A percentile compares a stretch with the other conserved stretches of the same genome.
phyloP scores from a whole-genome alignment of 2,329 filamentous ascomycete species.

The Uncinocarpus reesii region DNA sequence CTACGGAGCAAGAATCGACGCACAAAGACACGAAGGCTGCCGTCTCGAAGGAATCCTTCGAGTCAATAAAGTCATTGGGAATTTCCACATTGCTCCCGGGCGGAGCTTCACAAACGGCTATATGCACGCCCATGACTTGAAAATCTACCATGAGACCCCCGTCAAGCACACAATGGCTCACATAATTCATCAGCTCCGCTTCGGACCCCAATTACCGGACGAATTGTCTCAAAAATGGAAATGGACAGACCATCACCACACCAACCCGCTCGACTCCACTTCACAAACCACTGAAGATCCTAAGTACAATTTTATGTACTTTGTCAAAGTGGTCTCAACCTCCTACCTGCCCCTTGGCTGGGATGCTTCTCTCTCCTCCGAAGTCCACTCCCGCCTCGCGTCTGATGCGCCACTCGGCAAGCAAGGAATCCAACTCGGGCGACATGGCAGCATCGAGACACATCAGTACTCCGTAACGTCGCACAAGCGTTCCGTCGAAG shows the following conservation, averaged over 20 bases:
- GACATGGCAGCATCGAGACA: constrained; percentile 79
- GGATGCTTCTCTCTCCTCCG: constrained; percentile 49
- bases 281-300: constrained; percentile 68
- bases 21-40: constrained; percentile 83
- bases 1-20: constrained; percentile 78
- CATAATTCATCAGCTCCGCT: constrained; percentile 75
- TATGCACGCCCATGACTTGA: constrained; percentile 94
- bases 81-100: constrained; percentile 96
- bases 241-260: constrained; percentile 79
- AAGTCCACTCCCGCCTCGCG: constrained; percentile 33
- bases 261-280: constrained; percentile 76
- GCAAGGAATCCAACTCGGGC: constrained; percentile 54
- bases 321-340: constrained; percentile 94
- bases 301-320: constrained; percentile 97
- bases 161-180: constrained; percentile 80
- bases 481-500: constrained; percentile 77
- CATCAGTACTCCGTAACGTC: constrained; percentile 98
- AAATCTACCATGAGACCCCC: constrained; percentile 78
- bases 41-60: constrained; percentile 83
- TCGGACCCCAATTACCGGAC: constrained; percentile 82
- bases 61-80: constrained; percentile 97
- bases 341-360: constrained; percentile 88
- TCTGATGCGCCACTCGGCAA: constrained; percentile 55
- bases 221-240: constrained; percentile 50
- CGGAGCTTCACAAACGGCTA: constrained; percentile 93